These are phyloP conservation scores for Phytopythium oedochilum DNA, from an alignment of 352 stramenopile genomes.

Conservation along the genomic window DNA sequence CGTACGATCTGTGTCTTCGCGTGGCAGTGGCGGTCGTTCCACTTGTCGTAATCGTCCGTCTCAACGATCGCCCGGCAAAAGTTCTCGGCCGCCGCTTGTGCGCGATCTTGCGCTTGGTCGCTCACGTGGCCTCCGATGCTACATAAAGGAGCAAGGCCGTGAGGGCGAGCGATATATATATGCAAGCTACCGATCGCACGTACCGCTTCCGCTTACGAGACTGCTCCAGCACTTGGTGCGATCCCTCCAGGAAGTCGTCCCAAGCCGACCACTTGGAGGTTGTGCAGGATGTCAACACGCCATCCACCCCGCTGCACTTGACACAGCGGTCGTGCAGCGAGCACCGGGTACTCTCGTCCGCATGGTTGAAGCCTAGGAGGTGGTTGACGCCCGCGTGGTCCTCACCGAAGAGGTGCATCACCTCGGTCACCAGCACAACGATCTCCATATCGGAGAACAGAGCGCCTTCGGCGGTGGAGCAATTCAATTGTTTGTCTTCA, in stretches of 20 bases:
- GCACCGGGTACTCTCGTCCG: not conserved
- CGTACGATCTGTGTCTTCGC: constrained; percentile 1
- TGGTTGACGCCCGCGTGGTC: constrained; percentile 18
- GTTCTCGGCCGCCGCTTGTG: not conserved
- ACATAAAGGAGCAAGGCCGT: not conserved
- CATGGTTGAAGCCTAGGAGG: constrained; percentile 10
- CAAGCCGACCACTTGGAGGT: constrained; percentile 19
- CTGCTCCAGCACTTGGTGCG: not conserved
- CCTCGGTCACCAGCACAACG: constrained; percentile 16
- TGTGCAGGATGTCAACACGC: not conserved
- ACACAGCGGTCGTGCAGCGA: constrained; percentile 9
- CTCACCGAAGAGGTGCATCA: constrained; percentile 24
- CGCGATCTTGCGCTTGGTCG: not conserved
- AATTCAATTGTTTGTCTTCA: not conserved
- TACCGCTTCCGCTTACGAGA: constrained; percentile 1
- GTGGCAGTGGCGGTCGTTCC: not conserved
- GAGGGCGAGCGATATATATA: too few relatives aligned
- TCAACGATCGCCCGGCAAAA: not conserved
- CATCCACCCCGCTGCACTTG: not conserved
- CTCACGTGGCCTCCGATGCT: not conserved
- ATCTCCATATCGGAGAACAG: constrained; percentile 11
- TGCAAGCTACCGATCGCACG: not conserved
- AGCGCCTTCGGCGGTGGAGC: not conserved
- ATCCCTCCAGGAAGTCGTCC: constrained; percentile 15
- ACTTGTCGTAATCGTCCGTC: not conserved